Base-by-base conservation (phyloP, 2,329 filamentous ascomycete genomes). In the Epichloe aotearoae region DNA sequence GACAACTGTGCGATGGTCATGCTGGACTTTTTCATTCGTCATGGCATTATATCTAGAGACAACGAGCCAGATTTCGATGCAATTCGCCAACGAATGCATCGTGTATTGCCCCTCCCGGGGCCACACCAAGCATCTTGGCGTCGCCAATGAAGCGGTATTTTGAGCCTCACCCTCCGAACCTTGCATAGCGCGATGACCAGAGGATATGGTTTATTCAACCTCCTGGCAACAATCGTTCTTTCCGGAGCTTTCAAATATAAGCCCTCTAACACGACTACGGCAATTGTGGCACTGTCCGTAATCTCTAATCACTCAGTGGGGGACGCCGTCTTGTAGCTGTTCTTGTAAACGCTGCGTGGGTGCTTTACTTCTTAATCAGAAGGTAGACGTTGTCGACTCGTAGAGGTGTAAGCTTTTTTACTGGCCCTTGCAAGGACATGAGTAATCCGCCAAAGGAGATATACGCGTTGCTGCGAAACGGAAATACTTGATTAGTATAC, bases 351-450 rank as follows among this genome's bases (percentile, higher is more conserved):
- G 15, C 7, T 46, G 23, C 17, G 37, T 20, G 15, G 38, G 15
- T 45, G 5, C n/a, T 40, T 37, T 50, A 57, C 38, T 94, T 95
- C 81, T 96, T 98, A 59, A 95, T 74, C 54, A 97, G 77, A 54
- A 98, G 78, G 66, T 98, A 98, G 56, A 94, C 82, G 64, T 95
- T 84, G 66, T 98, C 93, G 62, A 96, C 91, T 61, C 89, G 82
- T 63, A 98, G 71, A 30, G 89, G 86, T 36, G 86, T 94, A 55
- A 98, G 80, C 74, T 95, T 96, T 26, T 93, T 94, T 69, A 95
- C 93, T 2, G 93, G 93, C 5, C 94, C 93, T 62, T 95, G 86
- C 51, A 98, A 77, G 61, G 85, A 88, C 71, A 97, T 83, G 61
- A 98, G 71, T 56, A 98, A 73, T 7, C 93, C 93, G 46, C 93